Conservation (phyloP, 306 rosid species). For the Cicer chorassanicum region DNA sequence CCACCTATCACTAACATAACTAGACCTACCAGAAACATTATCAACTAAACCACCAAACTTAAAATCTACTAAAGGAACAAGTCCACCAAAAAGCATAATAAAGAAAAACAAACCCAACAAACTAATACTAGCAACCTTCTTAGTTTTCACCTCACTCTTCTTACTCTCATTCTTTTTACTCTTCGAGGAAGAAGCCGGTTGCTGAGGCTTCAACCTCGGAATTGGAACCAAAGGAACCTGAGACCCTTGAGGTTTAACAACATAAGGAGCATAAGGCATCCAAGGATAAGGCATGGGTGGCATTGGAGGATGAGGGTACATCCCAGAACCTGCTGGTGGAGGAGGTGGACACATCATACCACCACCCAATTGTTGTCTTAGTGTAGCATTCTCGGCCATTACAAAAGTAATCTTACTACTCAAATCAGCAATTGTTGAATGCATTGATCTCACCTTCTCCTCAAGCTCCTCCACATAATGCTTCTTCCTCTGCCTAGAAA, state of each 20-base stretch:
- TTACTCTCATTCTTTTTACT: constrained; percentile 63
- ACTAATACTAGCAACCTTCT: constrained; percentile 96
- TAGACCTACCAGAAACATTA: constrained; percentile 54
- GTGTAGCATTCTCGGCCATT: constrained; percentile 85
- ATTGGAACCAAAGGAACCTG: constrained; percentile 91
- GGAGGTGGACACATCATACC: constrained; percentile 67
- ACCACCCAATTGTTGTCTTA: constrained; percentile 82
- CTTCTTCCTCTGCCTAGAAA: constrained; percentile 97
- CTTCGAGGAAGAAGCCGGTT: constrained; percentile 57
- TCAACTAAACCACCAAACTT: constrained; percentile 61
- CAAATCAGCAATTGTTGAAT: constrained; percentile 82
- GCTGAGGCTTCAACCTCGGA: constrained; percentile 84
- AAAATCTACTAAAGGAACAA: constrained; percentile 71
- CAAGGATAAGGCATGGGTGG: constrained; percentile 79
- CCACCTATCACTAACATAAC: constrained; percentile 55
- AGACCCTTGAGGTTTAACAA: constrained; percentile 80
- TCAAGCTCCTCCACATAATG: constrained; percentile 96
- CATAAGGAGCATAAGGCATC: constrained; percentile 79
- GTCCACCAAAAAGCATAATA: constrained; percentile 78
- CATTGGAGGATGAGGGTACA: constrained; percentile 80
- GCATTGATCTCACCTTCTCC: constrained; percentile 84
- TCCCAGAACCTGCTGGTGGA: constrained; percentile 64
- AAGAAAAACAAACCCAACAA: constrained; percentile 83
- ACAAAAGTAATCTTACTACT: constrained; percentile 67
- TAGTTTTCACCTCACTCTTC: constrained; percentile 76